phyloP scores from a whole-genome alignment of 1,284 basidiomycete genomes.

The Lentinus polychrous region DNA sequence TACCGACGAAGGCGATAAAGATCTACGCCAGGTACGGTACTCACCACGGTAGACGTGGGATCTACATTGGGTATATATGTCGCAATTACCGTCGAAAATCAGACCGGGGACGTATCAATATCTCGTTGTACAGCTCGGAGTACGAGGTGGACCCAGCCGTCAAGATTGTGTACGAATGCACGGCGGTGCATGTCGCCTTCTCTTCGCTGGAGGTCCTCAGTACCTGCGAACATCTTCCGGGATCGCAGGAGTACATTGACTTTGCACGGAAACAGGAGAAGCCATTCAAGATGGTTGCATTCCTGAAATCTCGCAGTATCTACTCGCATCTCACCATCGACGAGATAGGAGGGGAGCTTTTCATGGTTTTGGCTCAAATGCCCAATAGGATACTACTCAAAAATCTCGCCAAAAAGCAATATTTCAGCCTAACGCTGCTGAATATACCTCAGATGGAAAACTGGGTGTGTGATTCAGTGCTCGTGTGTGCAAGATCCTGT shows the following conservation, averaged over 20 bases:
- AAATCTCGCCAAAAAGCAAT: slow-evolving; percentile 15
- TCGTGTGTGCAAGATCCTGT: neutral
- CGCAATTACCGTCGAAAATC: too few relatives aligned
- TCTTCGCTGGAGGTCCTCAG: slow-evolving; percentile 43
- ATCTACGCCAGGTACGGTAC: slow-evolving; percentile 59
- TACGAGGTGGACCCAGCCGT: slow-evolving; percentile 40
- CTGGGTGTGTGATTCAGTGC: neutral
- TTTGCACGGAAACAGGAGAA: slow-evolving; percentile 17
- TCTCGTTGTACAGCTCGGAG: slow-evolving; percentile 38
- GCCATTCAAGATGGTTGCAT: too few relatives aligned
- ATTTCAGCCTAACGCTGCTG: too few relatives aligned
- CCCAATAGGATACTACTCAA: slow-evolving; percentile 41
- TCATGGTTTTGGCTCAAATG: slow-evolving; percentile 16
- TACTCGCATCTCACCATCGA: too few relatives aligned
- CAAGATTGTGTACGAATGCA: slow-evolving; percentile 45
- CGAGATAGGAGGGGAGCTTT: too few relatives aligned
- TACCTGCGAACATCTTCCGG: slow-evolving; percentile 29
- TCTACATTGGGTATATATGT: slow-evolving; percentile 45
- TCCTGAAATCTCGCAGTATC: too few relatives aligned
- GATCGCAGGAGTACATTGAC: slow-evolving; percentile 29
- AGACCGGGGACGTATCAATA: slow-evolving; percentile 29
- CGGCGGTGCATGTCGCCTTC: slow-evolving; percentile 41
- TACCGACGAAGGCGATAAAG: slow-evolving; percentile 47
- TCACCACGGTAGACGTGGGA: slow-evolving; percentile 38
- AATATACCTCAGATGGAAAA: too few relatives aligned